Evolutionary conservation across 768 basidiomycete species (phyloP).

Genomic region (Cyathus striatus): DNA sequence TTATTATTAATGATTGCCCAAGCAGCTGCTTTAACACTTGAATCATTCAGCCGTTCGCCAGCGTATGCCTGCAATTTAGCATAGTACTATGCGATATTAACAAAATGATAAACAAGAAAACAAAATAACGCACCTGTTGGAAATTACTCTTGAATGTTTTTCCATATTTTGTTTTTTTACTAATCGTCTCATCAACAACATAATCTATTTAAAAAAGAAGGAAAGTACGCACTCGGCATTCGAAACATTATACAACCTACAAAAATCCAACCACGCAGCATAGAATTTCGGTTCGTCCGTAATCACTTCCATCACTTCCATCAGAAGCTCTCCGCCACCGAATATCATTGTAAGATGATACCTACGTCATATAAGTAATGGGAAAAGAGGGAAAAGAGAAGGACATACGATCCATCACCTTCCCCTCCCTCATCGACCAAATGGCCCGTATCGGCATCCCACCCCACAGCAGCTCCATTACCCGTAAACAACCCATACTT

Average conservation of each 20-base stretch:
- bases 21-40: constrained; percentile 24
- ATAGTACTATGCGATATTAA: constrained; percentile 26
- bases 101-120: too few relatives aligned
- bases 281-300: constrained; percentile 31
- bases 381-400: not conserved
- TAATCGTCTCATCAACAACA: constrained; percentile 5
- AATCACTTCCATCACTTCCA: constrained; percentile 34
- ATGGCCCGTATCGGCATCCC: constrained; percentile 32
- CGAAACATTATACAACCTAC: constrained; percentile 27
- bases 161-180: constrained; percentile 29
- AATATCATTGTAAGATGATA: constrained; percentile 29
- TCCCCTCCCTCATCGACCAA: constrained; percentile 30
- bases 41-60: constrained; percentile 26
- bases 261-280: constrained; percentile 35
- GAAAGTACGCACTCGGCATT: constrained; percentile 21
- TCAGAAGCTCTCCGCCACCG: constrained; percentile 31
- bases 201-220: not conserved
- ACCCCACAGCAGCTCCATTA: constrained; percentile 28
- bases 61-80: constrained; percentile 34
- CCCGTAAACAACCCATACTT: constrained; percentile 32
- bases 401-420: constrained; percentile 23
- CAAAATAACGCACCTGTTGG: too few relatives aligned
- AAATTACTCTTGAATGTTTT: constrained; percentile 28
- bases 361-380: constrained; percentile 8
- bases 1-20: constrained; percentile 25